These are phyloP conservation scores for Trichoderma hamatum DNA, from an alignment of 2,329 filamentous ascomycete species.

Conservation along the genomic window DNA sequence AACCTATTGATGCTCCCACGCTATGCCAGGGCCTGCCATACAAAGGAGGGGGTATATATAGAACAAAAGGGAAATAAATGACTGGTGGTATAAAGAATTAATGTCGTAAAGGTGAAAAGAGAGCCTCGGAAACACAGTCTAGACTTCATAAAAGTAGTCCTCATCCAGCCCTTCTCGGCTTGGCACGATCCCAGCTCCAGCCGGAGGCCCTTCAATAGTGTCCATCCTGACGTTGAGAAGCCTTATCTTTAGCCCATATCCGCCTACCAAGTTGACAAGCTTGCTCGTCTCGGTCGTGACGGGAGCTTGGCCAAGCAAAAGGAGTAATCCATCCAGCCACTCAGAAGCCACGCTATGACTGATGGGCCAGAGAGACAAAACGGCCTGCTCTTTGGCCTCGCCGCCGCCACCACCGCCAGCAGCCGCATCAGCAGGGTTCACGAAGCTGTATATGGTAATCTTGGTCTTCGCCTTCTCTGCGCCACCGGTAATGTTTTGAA, in stretches of 20 bases:
- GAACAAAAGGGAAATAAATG: conserved; percentile 11
- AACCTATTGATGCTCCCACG: conserved; percentile 27
- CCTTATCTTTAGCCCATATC: conserved; percentile 91
- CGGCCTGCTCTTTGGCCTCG: conserved; percentile 64
- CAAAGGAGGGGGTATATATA: conserved; percentile 25
- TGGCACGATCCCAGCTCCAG: conserved; percentile 76
- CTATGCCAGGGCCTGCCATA: conserved; percentile 27
- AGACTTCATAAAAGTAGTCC: conserved; percentile 89
- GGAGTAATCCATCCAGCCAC: conserved; percentile 93
- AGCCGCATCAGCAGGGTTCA: conserved; percentile 45
- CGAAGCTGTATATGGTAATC: conserved; percentile 86
- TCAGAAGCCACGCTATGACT: conserved; percentile 86
- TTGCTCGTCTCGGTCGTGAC: conserved; percentile 97
- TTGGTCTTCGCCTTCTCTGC: conserved; percentile 67
- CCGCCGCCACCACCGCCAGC: conserved; percentile 38
- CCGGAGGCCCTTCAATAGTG: conserved; percentile 67
- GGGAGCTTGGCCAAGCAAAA: conserved; percentile 92
- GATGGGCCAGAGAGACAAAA: conserved; percentile 81
- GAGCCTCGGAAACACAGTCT: background rate
- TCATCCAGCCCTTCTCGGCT: conserved; percentile 84
- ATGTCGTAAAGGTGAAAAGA: background rate
- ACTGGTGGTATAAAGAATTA: background rate
- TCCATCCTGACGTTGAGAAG: conserved; percentile 90
- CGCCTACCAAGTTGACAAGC: conserved; percentile 79
- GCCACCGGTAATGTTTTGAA: conserved; percentile 41